phyloP scores from a whole-genome alignment of 208 protist species.

The Jaenimonas drosophilae region DNA sequence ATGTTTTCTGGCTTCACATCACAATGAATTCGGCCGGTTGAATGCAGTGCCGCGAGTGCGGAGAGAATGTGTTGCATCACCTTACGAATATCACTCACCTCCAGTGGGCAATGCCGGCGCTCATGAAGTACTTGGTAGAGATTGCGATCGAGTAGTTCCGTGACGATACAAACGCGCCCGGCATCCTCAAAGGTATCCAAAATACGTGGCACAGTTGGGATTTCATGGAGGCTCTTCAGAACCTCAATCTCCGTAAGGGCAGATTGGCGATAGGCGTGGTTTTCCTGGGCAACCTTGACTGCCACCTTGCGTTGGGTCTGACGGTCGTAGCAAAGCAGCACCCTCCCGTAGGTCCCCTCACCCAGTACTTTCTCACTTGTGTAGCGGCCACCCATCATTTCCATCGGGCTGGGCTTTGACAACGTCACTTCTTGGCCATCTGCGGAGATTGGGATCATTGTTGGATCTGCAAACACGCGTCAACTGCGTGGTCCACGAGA shows the following conservation, averaged over 20 bases:
- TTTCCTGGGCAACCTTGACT: constrained; percentile 76
- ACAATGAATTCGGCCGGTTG: constrained; percentile 90
- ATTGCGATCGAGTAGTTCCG: constrained; percentile 64
- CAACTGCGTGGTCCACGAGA: background rate
- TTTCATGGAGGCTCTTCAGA: constrained; percentile 30
- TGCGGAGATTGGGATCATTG: background rate
- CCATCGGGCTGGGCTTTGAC: too few relatives aligned
- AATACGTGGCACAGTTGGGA: constrained; percentile 31
- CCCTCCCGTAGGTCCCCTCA: constrained; percentile 89
- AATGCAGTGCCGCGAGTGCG: constrained; percentile 55
- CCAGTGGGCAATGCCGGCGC: constrained; percentile 40
- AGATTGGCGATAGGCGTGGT: constrained; percentile 69
- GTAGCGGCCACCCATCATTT: too few relatives aligned
- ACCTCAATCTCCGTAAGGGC: constrained; percentile 74
- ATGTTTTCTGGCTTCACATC: constrained; percentile 97
- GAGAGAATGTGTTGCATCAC: constrained; percentile 32
- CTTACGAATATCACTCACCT: constrained; percentile 38
- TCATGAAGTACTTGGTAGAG: constrained; percentile 57
- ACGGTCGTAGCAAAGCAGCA: constrained; percentile 82
- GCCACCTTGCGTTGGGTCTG: constrained; percentile 59
- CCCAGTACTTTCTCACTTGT: constrained; percentile 64
- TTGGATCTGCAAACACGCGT: background rate
- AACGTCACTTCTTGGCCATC: background rate
- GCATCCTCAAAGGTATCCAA: constrained; percentile 70
- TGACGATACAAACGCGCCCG: constrained; percentile 78